A percentile compares a stretch with the other conserved stretches of the same genome.
phyloP scores from a whole-genome alignment of 2,329 filamentous ascomycete genomes.

The Magnaporthales sp. region DNA sequence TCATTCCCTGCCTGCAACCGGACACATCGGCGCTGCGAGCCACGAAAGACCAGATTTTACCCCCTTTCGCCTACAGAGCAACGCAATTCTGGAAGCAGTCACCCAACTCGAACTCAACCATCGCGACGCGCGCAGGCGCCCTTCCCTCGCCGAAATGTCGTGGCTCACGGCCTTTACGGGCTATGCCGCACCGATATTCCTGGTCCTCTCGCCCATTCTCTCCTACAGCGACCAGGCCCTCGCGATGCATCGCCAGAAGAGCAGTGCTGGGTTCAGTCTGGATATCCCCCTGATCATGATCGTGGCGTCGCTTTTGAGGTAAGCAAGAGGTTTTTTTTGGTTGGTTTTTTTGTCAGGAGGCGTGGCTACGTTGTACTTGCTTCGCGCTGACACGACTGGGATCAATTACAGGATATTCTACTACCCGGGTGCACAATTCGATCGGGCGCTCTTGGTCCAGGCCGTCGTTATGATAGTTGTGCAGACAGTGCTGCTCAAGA shows the following conservation, averaged over 20 bases:
- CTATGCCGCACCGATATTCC: slow-evolving; percentile 53
- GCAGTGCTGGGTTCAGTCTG: slow-evolving; percentile 59
- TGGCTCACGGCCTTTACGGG: slow-evolving; percentile 42
- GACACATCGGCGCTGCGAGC: not conserved
- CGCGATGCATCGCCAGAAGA: slow-evolving; percentile 51
- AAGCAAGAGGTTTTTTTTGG: slow-evolving; percentile 11
- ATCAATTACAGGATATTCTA: slow-evolving; percentile 50
- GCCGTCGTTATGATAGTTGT: slow-evolving; percentile 58
- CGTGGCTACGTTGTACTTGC: not conserved
- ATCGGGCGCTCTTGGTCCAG: slow-evolving; percentile 54
- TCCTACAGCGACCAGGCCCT: slow-evolving; percentile 59
- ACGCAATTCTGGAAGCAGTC: not conserved
- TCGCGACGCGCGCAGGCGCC: not conserved
- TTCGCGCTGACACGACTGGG: not conserved
- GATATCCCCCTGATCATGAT: slow-evolving; percentile 68
- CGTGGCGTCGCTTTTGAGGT: slow-evolving; percentile 58
- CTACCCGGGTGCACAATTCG: slow-evolving; percentile 59
- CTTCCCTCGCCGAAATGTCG: slow-evolving; percentile 19
- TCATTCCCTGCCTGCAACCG: not conserved
- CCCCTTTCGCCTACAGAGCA: not conserved
- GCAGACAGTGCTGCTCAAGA: slow-evolving; percentile 55
- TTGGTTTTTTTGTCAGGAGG: not conserved
- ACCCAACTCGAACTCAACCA: not conserved
- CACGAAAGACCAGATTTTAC: not conserved
- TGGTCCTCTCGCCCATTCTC: slow-evolving; percentile 53